A percentile compares a stretch with the other conserved stretches of the same genome.
These are phyloP conservation scores for Arxiozyma heterogenica DNA, from an alignment of 1,139 yeast species.

Conservation along the genomic window DNA sequence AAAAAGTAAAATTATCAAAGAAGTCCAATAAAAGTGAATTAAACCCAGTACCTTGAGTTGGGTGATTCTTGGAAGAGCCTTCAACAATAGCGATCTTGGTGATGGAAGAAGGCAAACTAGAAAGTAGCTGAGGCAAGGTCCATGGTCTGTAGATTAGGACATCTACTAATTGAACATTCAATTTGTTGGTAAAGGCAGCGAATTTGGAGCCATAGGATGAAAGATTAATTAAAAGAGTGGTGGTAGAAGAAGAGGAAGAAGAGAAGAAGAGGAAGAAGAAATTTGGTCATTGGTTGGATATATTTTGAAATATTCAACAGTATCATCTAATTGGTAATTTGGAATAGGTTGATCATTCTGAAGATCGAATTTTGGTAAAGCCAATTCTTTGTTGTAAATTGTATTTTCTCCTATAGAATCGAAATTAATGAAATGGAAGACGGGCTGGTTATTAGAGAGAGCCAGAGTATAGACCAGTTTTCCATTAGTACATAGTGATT, in stretches of 20 bases:
- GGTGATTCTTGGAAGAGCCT: constrained; percentile 45
- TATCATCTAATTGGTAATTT: constrained; percentile 10
- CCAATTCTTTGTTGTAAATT: background rate
- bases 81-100: constrained; percentile 51
- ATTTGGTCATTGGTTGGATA: background rate
- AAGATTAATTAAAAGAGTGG: constrained; percentile 46
- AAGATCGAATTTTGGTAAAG: background rate
- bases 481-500: constrained; percentile 42
- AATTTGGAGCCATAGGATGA: constrained; percentile 49
- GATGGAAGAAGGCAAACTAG: constrained; percentile 47
- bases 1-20: constrained; percentile 46
- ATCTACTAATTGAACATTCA: constrained; percentile 30
- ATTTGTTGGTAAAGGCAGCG: constrained; percentile 10
- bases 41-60: constrained; percentile 32
- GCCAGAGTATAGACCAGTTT: constrained; percentile 53
- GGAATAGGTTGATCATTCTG: background rate
- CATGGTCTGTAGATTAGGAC: constrained; percentile 70
- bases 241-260: constrained; percentile 11
- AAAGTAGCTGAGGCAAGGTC: constrained; percentile 42
- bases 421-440: constrained; percentile 55
- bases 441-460: constrained; percentile 41
- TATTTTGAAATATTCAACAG: background rate
- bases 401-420: background rate
- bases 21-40: constrained; percentile 71
- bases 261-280: constrained; percentile 4